Evolutionary conservation across 345 rosid genomes (phyloP), one percentile per base, ranked within the genome.

Genomic region (Durio zibethinus): DNA sequence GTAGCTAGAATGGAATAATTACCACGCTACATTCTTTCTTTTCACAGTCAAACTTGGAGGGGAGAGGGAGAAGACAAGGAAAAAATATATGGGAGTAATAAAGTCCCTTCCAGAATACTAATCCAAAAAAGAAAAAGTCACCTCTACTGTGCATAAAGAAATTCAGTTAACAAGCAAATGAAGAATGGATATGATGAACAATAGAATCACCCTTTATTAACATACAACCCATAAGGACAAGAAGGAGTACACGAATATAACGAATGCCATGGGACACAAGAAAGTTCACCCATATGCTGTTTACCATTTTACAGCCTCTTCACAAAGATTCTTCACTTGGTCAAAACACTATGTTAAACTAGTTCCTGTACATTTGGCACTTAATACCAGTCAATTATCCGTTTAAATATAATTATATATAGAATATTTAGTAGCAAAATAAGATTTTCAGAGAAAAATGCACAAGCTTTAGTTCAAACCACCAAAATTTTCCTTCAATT

Each of bases 281-380:
- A 71, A 10, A 25, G 33, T 50, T 71, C 61, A 50, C 60, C 48
- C 74, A 48, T 29, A 29, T 47, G 14, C 40, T 8, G 27, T 48
- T 69, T 69, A 15, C 10, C 74, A 18, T 48, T 70, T 48, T 18
- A 70, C 57, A 70, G 15, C 60, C 74, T 27, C 60, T 18, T 31
- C 25, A 69, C 25, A 48, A 73, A 20, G 54, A 18, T 16, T 69
- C 33, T 2, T 73, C 59, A 27, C 56, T 38, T 25, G 23, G 66
- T 40, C 60, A 59, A 69, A 63, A 16, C 72, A 54, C 31, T 8
- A 76, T 36, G 48, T 72, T 14, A 77, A 60, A 76, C 62, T 63
- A 76, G 15, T n/a, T 35, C 74, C 25, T 42, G 7, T 63, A 21
- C 11, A 64, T 72, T 40, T 4, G 70, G 69, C 14, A 75, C 64